Evolutionary conservation across 1,139 yeast species (phyloP).

Genomic region (Taiozyma sp.): DNA sequence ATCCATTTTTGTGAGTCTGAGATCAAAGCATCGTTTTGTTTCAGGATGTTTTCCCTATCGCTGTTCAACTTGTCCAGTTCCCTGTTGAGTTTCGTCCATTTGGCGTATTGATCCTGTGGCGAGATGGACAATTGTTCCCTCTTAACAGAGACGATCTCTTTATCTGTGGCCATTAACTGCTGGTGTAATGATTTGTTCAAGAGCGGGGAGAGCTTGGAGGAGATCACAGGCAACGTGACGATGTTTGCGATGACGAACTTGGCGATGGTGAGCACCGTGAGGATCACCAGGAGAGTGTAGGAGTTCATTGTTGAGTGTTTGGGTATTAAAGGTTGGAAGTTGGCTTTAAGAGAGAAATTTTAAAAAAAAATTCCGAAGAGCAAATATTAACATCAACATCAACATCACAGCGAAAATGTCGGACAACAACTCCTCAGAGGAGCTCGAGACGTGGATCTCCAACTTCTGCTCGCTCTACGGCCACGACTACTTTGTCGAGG

Average conservation of each 20-base stretch:
- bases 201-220: neutral
- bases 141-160: conserved; percentile 42
- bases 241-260: conserved; percentile 3
- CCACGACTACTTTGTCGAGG: conserved; percentile 91
- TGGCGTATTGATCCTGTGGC: conserved; percentile 93
- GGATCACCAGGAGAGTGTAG: neutral
- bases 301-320: neutral
- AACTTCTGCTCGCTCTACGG: conserved; percentile 85
- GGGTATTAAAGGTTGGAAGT: no score
- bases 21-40: conserved; percentile 42
- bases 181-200: conserved; percentile 4
- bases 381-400: no score
- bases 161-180: conserved; percentile 34
- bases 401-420: conserved; percentile 7
- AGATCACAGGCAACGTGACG: conserved; percentile 1
- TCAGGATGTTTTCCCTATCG: neutral
- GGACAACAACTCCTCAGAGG: conserved; percentile 36
- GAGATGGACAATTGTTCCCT: conserved; percentile 56
- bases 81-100: conserved; percentile 91
- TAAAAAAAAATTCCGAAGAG: no score
- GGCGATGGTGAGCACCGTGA: conserved; percentile 1
- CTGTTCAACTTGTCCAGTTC: conserved; percentile 43
- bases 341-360: no score
- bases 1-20: conserved; percentile 15
- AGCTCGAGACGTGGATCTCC: conserved; percentile 82